phyloP scores from a whole-genome alignment of 1,284 basidiomycete genomes.

The Cutaneotrichosporon sp. region DNA sequence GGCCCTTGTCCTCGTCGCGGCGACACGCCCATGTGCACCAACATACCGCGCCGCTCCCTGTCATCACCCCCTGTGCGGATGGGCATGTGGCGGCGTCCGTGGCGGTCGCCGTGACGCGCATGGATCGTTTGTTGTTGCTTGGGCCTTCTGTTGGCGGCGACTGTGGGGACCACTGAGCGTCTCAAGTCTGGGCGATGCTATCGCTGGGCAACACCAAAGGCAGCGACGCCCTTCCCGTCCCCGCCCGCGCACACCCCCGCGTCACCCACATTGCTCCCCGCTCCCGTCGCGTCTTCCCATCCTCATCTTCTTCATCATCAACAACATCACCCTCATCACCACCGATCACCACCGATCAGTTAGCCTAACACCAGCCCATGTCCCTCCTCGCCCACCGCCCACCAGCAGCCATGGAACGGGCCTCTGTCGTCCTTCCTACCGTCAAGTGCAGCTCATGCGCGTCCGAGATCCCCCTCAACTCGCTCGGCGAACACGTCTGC shows the following conservation, averaged over 20 bases:
- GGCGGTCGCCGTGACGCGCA: neutral
- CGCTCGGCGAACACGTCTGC: conserved; percentile 74
- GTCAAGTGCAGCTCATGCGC: conserved; percentile 80
- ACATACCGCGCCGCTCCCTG: neutral
- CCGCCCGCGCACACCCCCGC: neutral
- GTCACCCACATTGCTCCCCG: neutral
- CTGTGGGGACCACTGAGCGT: neutral
- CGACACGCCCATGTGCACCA: no score
- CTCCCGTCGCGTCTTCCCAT: neutral
- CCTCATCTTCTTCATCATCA: neutral
- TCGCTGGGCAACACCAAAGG: neutral
- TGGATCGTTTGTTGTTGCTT: neutral
- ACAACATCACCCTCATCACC: neutral
- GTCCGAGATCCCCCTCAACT: conserved; percentile 65
- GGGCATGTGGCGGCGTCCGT: neutral
- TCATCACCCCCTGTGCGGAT: neutral
- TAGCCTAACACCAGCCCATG: conserved; percentile 15
- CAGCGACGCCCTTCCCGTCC: neutral
- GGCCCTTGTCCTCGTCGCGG: neutral
- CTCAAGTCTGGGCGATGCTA: no score
- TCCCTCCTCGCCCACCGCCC: conserved; percentile 23
- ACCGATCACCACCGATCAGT: neutral
- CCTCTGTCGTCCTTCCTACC: conserved; percentile 74
- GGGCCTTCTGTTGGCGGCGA: neutral
- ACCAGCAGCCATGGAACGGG: conserved; percentile 52